Conservation (phyloP, 371 early-diverging fungal species). For the Catenaria anguillulae region DNA sequence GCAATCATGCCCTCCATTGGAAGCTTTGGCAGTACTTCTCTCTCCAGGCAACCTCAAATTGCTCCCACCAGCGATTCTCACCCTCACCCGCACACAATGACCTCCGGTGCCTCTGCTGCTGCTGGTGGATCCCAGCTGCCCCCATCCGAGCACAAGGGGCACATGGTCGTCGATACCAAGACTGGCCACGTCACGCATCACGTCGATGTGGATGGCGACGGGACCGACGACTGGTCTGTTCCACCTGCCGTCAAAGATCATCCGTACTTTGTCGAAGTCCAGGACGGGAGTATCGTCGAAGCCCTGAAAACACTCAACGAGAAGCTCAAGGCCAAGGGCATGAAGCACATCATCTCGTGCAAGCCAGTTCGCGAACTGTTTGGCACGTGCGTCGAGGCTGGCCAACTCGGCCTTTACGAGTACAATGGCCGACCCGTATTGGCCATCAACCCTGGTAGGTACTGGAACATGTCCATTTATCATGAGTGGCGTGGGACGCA, state of each 20-base stretch:
- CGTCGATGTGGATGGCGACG: neutral
- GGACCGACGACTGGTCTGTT: constrained; percentile 21
- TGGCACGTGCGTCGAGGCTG: constrained; percentile 16
- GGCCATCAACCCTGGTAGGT: constrained; percentile 15
- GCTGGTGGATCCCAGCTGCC: too few species aligned
- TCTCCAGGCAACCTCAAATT: too few species aligned
- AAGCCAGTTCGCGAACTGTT: constrained; percentile 13
- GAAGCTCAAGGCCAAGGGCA: constrained; percentile 12
- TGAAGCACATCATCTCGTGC: constrained; percentile 15
- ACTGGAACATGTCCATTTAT: constrained; percentile 15
- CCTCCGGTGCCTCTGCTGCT: too few species aligned
- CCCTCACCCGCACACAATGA: too few species aligned
- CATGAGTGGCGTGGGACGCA: constrained; percentile 12
- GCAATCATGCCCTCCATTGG: too few species aligned
- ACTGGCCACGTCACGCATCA: too few species aligned
- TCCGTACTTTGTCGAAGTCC: constrained; percentile 18
- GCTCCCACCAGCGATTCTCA: too few species aligned
- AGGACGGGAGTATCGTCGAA: constrained; percentile 10
- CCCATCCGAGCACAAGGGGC: too few species aligned
- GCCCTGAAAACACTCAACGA: constrained; percentile 17
- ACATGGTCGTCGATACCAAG: too few species aligned
- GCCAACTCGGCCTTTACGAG: constrained; percentile 15
- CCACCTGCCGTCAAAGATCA: constrained; percentile 15
- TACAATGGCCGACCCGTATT: constrained; percentile 18
- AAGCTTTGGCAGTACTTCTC: too few species aligned